Conservation (phyloP, 192 early-diverging fungal species). For the Phycomyces nitens region DNA sequence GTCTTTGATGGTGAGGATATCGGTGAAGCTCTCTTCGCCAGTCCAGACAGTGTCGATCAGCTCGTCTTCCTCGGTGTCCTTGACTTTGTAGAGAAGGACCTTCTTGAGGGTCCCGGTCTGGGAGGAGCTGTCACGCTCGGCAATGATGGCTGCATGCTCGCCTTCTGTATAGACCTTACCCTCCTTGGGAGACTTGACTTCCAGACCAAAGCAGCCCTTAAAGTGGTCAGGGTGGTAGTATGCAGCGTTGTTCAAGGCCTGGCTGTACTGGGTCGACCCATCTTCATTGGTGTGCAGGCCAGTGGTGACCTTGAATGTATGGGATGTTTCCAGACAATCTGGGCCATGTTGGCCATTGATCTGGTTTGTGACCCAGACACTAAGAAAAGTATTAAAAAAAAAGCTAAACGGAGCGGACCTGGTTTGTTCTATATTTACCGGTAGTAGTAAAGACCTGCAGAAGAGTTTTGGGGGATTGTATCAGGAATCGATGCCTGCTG, state of each 20-base stretch:
- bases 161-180: constrained; percentile 14
- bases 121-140: constrained; percentile 23
- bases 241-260: constrained; percentile 15
- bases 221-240: constrained; percentile 24
- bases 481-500: constrained; percentile 24
- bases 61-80: constrained; percentile 3
- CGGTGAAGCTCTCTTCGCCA: constrained; percentile 20
- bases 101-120: constrained; percentile 27
- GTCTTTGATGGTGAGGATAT: constrained; percentile 29
- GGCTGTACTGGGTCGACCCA: constrained; percentile 12
- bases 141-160: constrained; percentile 20
- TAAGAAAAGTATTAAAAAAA: neutral
- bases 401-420: too few relatives aligned
- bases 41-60: constrained; percentile 17
- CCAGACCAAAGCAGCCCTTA: constrained; percentile 34
- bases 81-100: constrained; percentile 27
- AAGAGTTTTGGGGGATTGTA: constrained; percentile 1
- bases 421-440: too few relatives aligned
- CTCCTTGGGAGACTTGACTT: constrained; percentile 22
- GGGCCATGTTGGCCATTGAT: constrained; percentile 31
- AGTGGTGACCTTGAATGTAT: constrained; percentile 31
- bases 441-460: constrained; percentile 34
- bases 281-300: constrained; percentile 24
- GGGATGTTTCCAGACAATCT: constrained; percentile 29
- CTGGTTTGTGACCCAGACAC: constrained; percentile 36